Base-by-base conservation (phyloP, 179 eudicot genomes). In the Patellifolia procumbens region DNA sequence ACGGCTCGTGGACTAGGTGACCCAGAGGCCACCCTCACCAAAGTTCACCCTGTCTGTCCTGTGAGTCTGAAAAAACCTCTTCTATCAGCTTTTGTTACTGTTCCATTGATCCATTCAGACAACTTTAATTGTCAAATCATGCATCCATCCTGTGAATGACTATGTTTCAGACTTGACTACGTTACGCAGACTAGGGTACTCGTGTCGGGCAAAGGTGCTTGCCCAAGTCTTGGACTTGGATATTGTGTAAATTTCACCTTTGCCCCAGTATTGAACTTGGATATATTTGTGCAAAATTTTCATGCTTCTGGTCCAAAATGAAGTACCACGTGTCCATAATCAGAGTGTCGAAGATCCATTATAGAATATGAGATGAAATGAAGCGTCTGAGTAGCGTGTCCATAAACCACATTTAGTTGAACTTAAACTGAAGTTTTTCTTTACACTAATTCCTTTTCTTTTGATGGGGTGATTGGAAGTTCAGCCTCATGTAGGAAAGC, bases 401-500 rank as follows among this genome's bases (percentile, higher is more conserved):
- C 1, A 63, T 24, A 63, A 19, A 19, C 68, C 68, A 15, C 4
- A 63, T 28, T 70, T 49, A 2, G 5, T 2, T 39, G 15, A 16
- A 32, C 20, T 53, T 13, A 34, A 49, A 12, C 37, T 8, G 24
- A 74, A 63, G 56, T 74, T 61, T 61, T 28, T 67, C 42, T 51
- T 75, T 52, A 45, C 4, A 46, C 62, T 78, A 26, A 71, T 19
- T 2, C 4, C 1, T 42, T 52, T 37, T 79, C 29, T 43, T 53
- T 5, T 13, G 39, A 31, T 72, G 51, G 46, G 53, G 11, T 53
- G 67, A 28, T 28, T 49, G 55, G 53, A 20, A 24, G 62, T 58
- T 26, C 83, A 92, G 97, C 78, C 98, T 83, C 98, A 94, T 75
- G 72, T 94, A 31, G 97, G 98, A 80, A 94, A 91, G 88, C 97